Evolutionary conservation across 495 filamentous ascomycete species (phyloP).

Genomic region (Penicillium riverlandense): DNA sequence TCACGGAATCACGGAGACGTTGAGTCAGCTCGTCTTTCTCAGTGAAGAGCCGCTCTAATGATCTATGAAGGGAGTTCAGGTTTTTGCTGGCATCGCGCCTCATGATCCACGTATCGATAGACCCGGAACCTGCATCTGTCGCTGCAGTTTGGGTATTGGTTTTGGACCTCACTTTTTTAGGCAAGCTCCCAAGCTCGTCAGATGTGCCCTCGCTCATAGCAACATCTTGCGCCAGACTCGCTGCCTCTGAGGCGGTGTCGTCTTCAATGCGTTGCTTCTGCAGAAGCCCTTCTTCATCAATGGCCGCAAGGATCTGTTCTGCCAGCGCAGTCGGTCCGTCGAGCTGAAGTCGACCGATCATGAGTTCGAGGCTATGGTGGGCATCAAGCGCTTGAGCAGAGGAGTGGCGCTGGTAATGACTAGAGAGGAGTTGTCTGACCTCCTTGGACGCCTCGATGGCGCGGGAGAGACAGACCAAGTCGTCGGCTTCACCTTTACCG

Average conservation of each 20-base stretch:
- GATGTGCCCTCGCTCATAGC: slow-evolving; percentile 50
- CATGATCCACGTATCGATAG: slow-evolving; percentile 78
- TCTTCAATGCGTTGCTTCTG: slow-evolving; percentile 72
- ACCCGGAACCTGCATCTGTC: slow-evolving; percentile 22
- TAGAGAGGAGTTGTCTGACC: slow-evolving; percentile 46
- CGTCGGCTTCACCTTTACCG: slow-evolving; percentile 89
- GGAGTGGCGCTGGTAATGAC: slow-evolving; percentile 3
- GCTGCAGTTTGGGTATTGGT: slow-evolving; percentile 15
- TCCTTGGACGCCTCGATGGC: slow-evolving; percentile 74
- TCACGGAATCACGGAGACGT: slow-evolving; percentile 48
- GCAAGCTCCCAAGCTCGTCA: slow-evolving; percentile 36
- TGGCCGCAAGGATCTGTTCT: slow-evolving; percentile 60
- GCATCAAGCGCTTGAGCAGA: slow-evolving; percentile 10
- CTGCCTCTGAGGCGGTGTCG: slow-evolving; percentile 57
- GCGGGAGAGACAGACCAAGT: slow-evolving; percentile 71
- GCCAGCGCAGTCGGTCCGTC: slow-evolving; percentile 63
- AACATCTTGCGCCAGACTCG: slow-evolving; percentile 61
- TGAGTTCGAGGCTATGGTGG: slow-evolving; percentile 33
- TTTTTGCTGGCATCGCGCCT: slow-evolving; percentile 57
- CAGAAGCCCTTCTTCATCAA: slow-evolving; percentile 88
- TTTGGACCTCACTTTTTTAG: slow-evolving; percentile 36
- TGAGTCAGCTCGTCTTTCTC: slow-evolving; percentile 55
- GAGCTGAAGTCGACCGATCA: slow-evolving; percentile 59
- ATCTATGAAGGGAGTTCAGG: slow-evolving; percentile 58
- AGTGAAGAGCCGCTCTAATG: slow-evolving; percentile 48